These are phyloP conservation scores for Kluyveromyces dobzhanskii DNA, from an alignment of 805 yeast genomes.

Conservation along the genomic window DNA sequence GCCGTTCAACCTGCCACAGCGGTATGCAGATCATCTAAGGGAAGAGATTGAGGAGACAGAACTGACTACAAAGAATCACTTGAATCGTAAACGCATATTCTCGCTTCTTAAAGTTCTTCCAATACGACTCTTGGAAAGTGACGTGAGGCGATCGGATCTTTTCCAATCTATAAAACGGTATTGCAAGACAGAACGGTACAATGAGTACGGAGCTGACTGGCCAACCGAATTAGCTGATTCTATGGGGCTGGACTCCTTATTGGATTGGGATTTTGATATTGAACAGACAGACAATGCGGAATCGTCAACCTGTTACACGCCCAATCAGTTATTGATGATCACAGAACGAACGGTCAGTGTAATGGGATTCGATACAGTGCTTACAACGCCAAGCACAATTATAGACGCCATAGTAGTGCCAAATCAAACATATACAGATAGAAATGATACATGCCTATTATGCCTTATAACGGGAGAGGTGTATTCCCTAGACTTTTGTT, in stretches of 20 bases:
- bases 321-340: background rate
- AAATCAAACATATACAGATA: background rate
- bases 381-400: background rate
- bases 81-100: background rate
- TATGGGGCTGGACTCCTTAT: constrained; percentile 1
- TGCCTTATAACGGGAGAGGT: constrained; percentile 1
- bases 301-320: too few species aligned
- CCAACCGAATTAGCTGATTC: constrained; percentile 2
- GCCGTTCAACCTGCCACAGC: background rate
- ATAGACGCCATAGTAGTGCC: constrained; percentile 1
- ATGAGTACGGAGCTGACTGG: background rate
- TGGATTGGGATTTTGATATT: constrained; percentile 4
- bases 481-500: background rate
- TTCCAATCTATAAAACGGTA: background rate
- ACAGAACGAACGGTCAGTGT: constrained; percentile 1
- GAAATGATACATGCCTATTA: background rate
- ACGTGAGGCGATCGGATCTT: background rate
- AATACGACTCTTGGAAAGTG: background rate
- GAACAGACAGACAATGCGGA: background rate
- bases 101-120: background rate
- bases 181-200: background rate
- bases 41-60: background rate
- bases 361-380: background rate
- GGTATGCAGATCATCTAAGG: background rate
- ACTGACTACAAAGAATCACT: background rate